Base-by-base conservation (phyloP, 2,329 filamentous ascomycete species). In the Hyphodiscus sp. region DNA sequence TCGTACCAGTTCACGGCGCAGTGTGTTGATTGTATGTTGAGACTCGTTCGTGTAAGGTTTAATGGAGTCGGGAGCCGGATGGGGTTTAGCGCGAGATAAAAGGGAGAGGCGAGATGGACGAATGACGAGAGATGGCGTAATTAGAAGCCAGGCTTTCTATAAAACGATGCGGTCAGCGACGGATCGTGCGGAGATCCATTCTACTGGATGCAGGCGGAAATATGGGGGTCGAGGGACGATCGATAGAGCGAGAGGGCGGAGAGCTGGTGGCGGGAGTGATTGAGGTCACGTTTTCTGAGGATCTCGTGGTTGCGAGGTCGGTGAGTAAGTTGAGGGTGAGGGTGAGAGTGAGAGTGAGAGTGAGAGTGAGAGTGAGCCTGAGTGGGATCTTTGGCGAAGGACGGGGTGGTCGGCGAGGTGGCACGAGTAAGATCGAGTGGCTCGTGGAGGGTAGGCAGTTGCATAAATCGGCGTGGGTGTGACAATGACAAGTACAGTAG, bases 1-100 rank as follows among this genome's bases (percentile, higher is more conserved):
- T 67, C 66, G 68, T 66, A 69, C 67, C 66, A 68, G 45, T 30
- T 47, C 26, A 48, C 58, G 57, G 59, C 58, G 60, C 58, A 60
- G 53, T 56, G 60, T 51, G 48, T 52, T 54, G 55, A 50, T 50
- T 43, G 19, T 42, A 55, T 54, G 55, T 55, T 60, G 52, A 55
- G 55, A 52, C 49, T 48, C 49, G 47, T 52, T n/a, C 50, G 45
- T 44, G 45, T 51, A 47, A 54, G 38, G 44, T 50, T 44, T 45
- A 54, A 51, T 51, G 13, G 44, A 30, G 47, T 45, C 49, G 41
- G 47, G 51, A 26, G 30, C 48, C 43, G 46, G 33, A 53, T 56
- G 49, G 30, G 47, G 49, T 33, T 52, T 54, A 54, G 52, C 45
- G 4, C 42, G 20, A 42, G 16, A 3, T 20, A 18, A 19, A 23